Evolutionary conservation across 2,329 filamentous ascomycete genomes (phyloP).

Genomic region (Penicillium sp.): DNA sequence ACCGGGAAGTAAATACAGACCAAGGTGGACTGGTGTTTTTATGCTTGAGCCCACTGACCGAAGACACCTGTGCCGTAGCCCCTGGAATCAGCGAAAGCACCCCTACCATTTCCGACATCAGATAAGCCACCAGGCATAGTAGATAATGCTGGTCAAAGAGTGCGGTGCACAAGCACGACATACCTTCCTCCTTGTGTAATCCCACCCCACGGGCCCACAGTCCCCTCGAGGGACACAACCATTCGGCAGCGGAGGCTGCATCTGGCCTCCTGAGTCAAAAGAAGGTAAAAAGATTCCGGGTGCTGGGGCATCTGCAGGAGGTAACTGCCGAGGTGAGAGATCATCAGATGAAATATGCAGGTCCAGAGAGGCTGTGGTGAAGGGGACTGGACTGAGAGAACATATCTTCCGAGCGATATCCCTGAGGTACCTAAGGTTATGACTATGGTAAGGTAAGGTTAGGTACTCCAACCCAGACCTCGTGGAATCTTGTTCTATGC

Average conservation of each 20-base stretch:
- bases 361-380: not conserved
- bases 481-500: no score
- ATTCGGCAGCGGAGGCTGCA: not conserved
- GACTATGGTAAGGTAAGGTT: no score
- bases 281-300: not conserved
- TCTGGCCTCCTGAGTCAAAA: not conserved
- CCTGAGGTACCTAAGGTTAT: not conserved
- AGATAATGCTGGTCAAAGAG: no score
- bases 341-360: not conserved
- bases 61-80: no score
- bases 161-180: not conserved
- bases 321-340: not conserved
- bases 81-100: no score
- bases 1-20: not conserved
- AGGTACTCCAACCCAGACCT: no score
- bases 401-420: not conserved
- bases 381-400: not conserved
- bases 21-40: not conserved
- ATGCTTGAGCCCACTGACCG: not conserved
- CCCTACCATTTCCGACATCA: not conserved
- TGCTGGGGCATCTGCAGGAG: not conserved
- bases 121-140: not conserved
- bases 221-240: not conserved
- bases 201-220: not conserved
- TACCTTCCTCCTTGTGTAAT: not conserved